Percentiles rank a stretch among this genome's conserved stretches.
phyloP scores from a whole-genome alignment of 768 basidiomycete species.

The Tulasnella sp. region DNA sequence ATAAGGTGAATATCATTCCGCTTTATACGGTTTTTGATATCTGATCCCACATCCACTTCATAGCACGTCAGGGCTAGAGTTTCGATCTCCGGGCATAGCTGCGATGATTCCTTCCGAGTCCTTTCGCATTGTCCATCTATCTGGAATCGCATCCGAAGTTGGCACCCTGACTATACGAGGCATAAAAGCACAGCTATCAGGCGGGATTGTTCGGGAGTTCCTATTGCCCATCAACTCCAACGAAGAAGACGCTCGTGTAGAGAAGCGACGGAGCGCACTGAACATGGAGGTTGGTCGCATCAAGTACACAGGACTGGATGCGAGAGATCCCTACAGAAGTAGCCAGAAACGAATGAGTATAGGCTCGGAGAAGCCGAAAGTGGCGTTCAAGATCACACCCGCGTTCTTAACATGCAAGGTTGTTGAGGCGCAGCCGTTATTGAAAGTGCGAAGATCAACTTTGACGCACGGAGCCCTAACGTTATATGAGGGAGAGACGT shows the following conservation, averaged over 20 bases:
- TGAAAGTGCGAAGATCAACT: conserved; percentile 79
- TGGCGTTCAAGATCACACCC: neutral
- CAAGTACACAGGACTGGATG: conserved; percentile 66
- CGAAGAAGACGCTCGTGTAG: conserved; percentile 48
- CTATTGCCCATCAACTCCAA: conserved; percentile 60
- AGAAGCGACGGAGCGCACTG: conserved; percentile 41
- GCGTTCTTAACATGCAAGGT: conserved; percentile 70
- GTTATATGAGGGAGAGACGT: conserved; percentile 93
- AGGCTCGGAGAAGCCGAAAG: neutral
- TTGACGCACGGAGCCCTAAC: conserved; percentile 88
- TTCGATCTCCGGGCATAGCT: conserved; percentile 52
- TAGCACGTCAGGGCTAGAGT: conserved; percentile 73
- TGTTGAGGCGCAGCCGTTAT: conserved; percentile 74
- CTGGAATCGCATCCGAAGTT: conserved; percentile 49
- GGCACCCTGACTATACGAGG: conserved; percentile 69
- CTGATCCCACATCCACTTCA: neutral
- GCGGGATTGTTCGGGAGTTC: conserved; percentile 60
- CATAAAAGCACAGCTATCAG: conserved; percentile 63
- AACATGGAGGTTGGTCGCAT: conserved; percentile 56
- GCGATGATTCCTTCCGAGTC: conserved; percentile 64
- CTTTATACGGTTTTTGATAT: neutral
- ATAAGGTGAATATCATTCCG: conserved; percentile 49
- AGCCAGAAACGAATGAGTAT: conserved; percentile 7
- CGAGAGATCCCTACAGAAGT: conserved; percentile 32
- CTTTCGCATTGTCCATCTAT: conserved; percentile 58